Evolutionary conservation across 1,284 basidiomycete species (phyloP), one percentile per base, ranked within the genome.

Genomic region (Trametes pubescens): DNA sequence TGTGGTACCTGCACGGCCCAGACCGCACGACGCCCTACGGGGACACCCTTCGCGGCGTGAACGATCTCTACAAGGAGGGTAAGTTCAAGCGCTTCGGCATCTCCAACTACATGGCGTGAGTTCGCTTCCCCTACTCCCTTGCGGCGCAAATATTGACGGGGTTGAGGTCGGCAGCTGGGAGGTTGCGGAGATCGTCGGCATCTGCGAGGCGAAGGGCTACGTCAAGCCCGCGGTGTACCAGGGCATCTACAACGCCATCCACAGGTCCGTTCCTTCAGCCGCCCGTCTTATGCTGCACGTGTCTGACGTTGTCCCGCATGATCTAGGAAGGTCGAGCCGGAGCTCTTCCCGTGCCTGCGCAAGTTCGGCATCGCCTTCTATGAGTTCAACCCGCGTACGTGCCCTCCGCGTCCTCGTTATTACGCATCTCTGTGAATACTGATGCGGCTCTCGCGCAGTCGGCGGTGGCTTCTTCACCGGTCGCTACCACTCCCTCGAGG

Each of bases 201-300:
- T 90, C 61, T 86, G 85, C 75, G 80, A 79, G 48, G 73, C 77
- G 9, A 82, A 86, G 61, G 83, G 82, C 1, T 90, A 81, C 68
- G 81, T 90, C 65, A 80, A 84, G 72, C 90, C 91, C 1, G 85
- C 85, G 0, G 87, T 82, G 0, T 92, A 92, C 72, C 90, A 93
- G 73, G 90, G 88, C 4, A 79, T 85, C 60, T 87, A 86, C 71
- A 87, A 85, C 65, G 83, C 82, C 2, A 76, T 87, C 24, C 82
- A 86, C 67, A 73, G 84, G 75, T 67, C 21, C 4, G 65, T 16
- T 8, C 6, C 6, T 16, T 16, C n/a, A 21, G 40, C 2, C 37
- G 34, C n/a, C 22, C 32, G 13, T n/a, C 18, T n/a, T 16, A 1
- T n/a, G 6, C 16, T 21, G 13, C 47, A 34, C 26, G 8, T 32